phyloP scores from a whole-genome alignment of 2,329 filamentous ascomycete genomes.

The Harringtonia lauricola region DNA sequence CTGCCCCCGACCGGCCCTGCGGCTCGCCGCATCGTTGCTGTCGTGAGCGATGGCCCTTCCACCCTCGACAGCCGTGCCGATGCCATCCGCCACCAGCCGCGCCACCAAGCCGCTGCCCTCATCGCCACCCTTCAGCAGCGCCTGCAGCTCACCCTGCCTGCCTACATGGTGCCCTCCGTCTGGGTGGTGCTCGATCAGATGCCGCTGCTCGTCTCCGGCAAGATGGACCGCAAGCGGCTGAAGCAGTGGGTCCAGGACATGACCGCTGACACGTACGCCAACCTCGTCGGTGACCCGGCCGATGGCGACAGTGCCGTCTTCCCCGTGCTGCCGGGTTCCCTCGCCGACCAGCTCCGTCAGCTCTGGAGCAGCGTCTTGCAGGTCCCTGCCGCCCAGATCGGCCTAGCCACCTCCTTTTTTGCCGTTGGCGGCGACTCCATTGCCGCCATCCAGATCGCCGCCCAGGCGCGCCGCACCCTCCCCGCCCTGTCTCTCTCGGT shows the following conservation, averaged over 20 bases:
- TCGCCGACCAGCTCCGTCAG: constrained; percentile 33
- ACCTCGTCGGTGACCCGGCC: constrained; percentile 29
- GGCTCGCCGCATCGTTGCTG: constrained; percentile 36
- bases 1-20: too few species aligned
- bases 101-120: constrained; percentile 26
- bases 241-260: constrained; percentile 31
- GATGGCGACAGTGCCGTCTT: constrained; percentile 24
- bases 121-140: constrained; percentile 31
- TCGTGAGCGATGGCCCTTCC: constrained; percentile 39
- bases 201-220: constrained; percentile 37
- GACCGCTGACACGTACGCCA: constrained; percentile 27
- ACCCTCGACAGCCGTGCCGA: constrained; percentile 21
- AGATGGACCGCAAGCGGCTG: constrained; percentile 37
- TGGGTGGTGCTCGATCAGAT: constrained; percentile 37
- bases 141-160: constrained; percentile 25
- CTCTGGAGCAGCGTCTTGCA: constrained; percentile 35
- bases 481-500: constrained; percentile 29
- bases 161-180: constrained; percentile 32
- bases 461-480: constrained; percentile 30
- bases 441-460: constrained; percentile 31
- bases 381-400: constrained; percentile 27
- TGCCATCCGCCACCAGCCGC: not conserved
- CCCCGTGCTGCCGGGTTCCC: constrained; percentile 33
- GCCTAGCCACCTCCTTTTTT: constrained; percentile 31
- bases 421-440: constrained; percentile 34